Base-by-base conservation (phyloP, 2,329 filamentous ascomycete species). In the Nemania sp. region DNA sequence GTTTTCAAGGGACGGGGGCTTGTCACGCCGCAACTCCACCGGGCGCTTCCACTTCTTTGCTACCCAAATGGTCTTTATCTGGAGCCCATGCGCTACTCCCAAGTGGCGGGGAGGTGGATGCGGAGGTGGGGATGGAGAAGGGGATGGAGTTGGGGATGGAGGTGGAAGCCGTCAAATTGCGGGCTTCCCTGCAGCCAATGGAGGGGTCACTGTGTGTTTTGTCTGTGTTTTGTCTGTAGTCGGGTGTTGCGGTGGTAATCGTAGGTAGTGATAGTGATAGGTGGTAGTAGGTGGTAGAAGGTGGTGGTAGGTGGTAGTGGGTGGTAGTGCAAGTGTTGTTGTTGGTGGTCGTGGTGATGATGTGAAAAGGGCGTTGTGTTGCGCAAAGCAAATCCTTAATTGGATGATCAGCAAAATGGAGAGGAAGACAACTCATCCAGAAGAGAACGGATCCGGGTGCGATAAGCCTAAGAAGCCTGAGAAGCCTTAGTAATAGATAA, bases 1-100 rank as follows among this genome's bases (percentile, higher is more conserved):
- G 40, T 37, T 43, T 48, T 54, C 58, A 53, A 56, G 59, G 52
- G 35, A 59, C 48, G 18, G 50, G 50, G 54, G 42, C 43, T 55
- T 29, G 46, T 59, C 40, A 51, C 46, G 47, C 35, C 56, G 54
- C 57, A 42, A 45, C 56, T 65, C 57, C 61, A 65, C 60, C 51
- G n/a, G 43, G 40, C 12, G 35, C 45, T 61, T 47, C 57, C 63
- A 64, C 63, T 62, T 52, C 43, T 57, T 59, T 64, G 61, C 61
- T 57, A 57, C 57, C 60, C 45, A 54, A 56, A 39, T 43, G 52
- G 52, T 52, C 48, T 64, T 58, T 65, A 57, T 59, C 59, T 62
- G 46, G 59, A 59, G 56, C 52, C 52, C 37, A 48, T 48, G 45
- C 45, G 45, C 25, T 48, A 48, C 60, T 61, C 35, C 50, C 48